A percentile compares a stretch with the other conserved stretches of the same genome.
phyloP scores from a whole-genome alignment of 768 basidiomycete species.

The Pleurotus sapidus region DNA sequence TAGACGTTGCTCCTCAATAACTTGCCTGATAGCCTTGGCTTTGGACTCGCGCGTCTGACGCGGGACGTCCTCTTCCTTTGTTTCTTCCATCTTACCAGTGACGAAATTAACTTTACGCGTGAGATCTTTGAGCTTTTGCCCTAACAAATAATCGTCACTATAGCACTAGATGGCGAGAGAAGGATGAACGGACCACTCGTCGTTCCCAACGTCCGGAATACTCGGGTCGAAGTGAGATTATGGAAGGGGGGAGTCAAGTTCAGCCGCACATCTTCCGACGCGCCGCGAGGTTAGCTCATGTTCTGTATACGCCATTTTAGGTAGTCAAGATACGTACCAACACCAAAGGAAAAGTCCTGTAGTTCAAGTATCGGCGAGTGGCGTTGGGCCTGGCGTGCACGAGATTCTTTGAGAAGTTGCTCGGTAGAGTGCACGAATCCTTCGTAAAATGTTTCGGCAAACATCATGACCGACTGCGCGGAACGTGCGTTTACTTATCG shows the following conservation, averaged over 20 bases:
- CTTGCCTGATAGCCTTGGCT: too few relatives aligned
- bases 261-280: background rate
- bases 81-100: too few relatives aligned
- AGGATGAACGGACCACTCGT: too few relatives aligned
- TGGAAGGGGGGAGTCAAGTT: background rate
- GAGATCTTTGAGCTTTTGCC: too few relatives aligned
- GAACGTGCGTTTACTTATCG: background rate
- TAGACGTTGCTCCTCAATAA: too few relatives aligned
- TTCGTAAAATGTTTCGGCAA: background rate
- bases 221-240: background rate
- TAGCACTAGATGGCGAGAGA: too few relatives aligned
- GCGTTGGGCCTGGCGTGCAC: background rate
- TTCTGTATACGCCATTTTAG: background rate
- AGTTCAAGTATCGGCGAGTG: background rate
- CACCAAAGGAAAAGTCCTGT: background rate
- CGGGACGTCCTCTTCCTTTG: too few relatives aligned
- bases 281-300: background rate
- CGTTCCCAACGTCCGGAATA: background rate
- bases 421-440: background rate
- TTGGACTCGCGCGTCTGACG: too few relatives aligned
- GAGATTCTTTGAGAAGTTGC: background rate
- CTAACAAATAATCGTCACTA: too few relatives aligned
- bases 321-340: background rate
- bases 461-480: background rate
- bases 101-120: too few relatives aligned